Base-by-base conservation (phyloP, 2,329 filamentous ascomycete genomes). In the Hymenoscyphus salicellus region DNA sequence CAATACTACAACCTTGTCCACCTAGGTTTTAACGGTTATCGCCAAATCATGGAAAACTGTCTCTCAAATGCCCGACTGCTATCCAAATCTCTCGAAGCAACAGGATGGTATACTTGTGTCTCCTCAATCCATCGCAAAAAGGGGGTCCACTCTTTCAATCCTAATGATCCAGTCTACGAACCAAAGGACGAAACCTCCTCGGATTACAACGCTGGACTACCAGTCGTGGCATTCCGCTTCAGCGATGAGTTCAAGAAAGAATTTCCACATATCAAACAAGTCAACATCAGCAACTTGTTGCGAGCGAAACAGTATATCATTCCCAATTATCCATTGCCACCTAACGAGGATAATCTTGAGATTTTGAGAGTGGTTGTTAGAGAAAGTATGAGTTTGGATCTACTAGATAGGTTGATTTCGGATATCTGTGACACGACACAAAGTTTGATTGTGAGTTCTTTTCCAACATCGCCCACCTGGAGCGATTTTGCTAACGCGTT, bases 1-100 rank as follows among this genome's bases (percentile, higher is more conserved):
- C 89, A 91, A 72, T 91, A 91, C 76, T 91, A 86, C 77, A 90
- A 91, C 70, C 79, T 91, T 14, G 86, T 91, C 65, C 88, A 90
- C 68, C 82, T 91, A 0, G 89, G 89, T 1, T 88, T 86, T 75
- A 78, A 79, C 1, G 89, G 89, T 10, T 92, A 88, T 76, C 82
- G 81, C 11, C 78, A 79, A 41, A 82, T 89, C 65, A 89, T 87
- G 84, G 87, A 89, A 72, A 89, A 89, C 72, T 85, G 84, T 58
- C 77, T 91, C 43, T 75, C 82, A 33, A 90, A 90, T 71, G 87
- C 88, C 0, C 81, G 88, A 1, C 74, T 90, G 1, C 78, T 90
- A 16, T 87, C 84, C 58, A 84, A 87, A 66, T 82, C 82, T 8
- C 79, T 90, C 10, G 88, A 90, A 72, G 81, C 82, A 1, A 89